Evolutionary conservation across 768 basidiomycete genomes (phyloP).

Genomic region (Trametes sanguinea): DNA sequence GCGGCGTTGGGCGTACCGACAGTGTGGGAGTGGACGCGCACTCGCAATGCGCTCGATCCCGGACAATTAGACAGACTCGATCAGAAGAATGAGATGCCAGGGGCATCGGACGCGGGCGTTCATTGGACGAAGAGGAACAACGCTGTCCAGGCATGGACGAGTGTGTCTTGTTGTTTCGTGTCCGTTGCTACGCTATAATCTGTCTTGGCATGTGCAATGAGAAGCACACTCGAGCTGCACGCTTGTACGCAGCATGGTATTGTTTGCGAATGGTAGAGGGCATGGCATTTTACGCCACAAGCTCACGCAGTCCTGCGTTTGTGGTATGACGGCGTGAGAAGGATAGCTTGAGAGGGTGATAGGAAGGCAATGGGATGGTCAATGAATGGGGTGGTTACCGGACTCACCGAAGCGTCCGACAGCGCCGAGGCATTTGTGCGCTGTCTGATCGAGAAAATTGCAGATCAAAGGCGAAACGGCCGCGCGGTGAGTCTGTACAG

Average conservation of each 20-base stretch:
- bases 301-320: background rate
- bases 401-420: conserved; percentile 20
- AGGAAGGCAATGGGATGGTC: background rate
- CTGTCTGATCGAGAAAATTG: background rate
- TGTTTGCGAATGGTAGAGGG: no score
- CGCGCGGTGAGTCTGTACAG: background rate
- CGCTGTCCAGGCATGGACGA: background rate
- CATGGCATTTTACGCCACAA: background rate
- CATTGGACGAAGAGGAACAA: conserved; percentile 18
- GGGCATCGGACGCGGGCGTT: background rate
- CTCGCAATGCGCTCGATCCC: background rate
- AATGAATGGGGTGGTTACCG: conserved; percentile 11
- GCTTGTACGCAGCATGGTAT: no score
- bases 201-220: no score
- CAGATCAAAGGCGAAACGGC: background rate
- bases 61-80: conserved; percentile 10
- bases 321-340: background rate
- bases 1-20: conserved; percentile 14
- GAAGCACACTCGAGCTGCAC: no score
- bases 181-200: background rate
- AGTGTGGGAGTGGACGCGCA: conserved; percentile 6
- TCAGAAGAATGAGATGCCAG: background rate
- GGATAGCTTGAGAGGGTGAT: background rate
- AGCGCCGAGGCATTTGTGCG: conserved; percentile 6
- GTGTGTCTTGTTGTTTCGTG: background rate